Base-by-base conservation (phyloP, 73 alveolate species). In the Paramecium tetraurelia region DNA sequence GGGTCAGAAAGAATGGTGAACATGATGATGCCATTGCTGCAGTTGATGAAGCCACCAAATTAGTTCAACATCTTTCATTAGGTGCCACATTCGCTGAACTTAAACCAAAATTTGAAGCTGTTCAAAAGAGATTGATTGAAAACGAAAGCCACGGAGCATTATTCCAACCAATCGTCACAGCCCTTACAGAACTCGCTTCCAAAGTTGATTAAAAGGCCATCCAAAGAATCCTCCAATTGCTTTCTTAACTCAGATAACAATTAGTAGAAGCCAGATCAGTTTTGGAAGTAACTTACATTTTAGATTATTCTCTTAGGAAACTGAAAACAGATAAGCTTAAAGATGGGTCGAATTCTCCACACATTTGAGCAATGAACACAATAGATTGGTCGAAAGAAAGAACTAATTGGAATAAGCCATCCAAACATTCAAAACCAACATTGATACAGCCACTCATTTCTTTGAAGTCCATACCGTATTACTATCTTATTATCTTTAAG, bases 71-170 rank as follows among this genome's bases (percentile, higher is more conserved):
- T 80, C 53, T 80, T 12, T 80, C 90, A 43, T 48, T 80, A 14
- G 90, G 90, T 31, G 90, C 90, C 16, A 80, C 90, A 80, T 80
- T 80, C 14, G 90, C 90, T 24, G 90, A 80, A 80, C 57, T 80
- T 20, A 80, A 48, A 43, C 90, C 90, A 18, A 80, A 48, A 80
- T 80, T 80, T 46, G 90, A 80, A 40, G 70, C 70, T 22, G 90
- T 80, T 46, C 44, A 80, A 46, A 80, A 80, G 90, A 80, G 57
- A 48, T 48, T 80, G 7, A 80, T 80, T 46, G 90, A 80, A 48
- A 80, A 80, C 22, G 90, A 80, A 80, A 44, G 76, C 14, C 90
- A 80, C 21, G 90, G 90, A 43, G 90, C 90, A 14, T 41, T 80
- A 22, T 80, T 80, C 75, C 29, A 80, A 46, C 90, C 90, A 7